Base-by-base conservation (phyloP, 2,329 filamentous ascomycete species). In the Bretziella fagacearum region DNA sequence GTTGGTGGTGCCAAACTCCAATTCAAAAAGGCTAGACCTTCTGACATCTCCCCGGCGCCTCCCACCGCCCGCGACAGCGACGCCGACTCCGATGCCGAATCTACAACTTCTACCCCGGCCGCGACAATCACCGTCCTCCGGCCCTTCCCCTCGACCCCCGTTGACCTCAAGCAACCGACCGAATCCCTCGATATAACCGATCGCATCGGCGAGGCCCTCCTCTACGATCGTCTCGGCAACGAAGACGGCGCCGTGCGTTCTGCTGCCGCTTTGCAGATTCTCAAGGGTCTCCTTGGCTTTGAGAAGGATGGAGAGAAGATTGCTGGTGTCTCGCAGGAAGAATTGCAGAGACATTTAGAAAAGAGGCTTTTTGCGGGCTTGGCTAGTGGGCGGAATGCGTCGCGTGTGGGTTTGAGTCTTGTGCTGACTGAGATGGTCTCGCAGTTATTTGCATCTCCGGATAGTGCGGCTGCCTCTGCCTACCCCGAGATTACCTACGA, bases 321-420 rank as follows among this genome's bases (percentile, higher is more conserved):
- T 15, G 26, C 13, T 8, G 40, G 40, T 43, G 70, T 69, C 3
- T 53, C 66, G 2, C 73, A 79, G 57, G 55, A 63, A 1, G 69
- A 73, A 2, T 63, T 80, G 11, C 60, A 68, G 54, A 65, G 73
- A 50, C 76, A 80, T 54, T 63, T 80, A 25, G 72, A 76, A 53
- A 73, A 74, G 57, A 72, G 81, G 22, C 68, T 98, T 30, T 84
- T 95, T 60, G 77, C 84, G 47, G 91, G 91, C 33, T 75, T 96
- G 15, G 86, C 87, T 52, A 95, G 86, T 59, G 81, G 85, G 47
- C 79, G 85, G 49, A 94, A 94, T 64, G 84, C 84, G 10, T 85
- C 89, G 15, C 74, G 91, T 22, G 66, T 91, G 44, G 91, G 91
- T 3, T 95, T 93, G 60, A 93, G 85, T 46, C 70, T 95, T 47